Percentiles rank a stretch among this genome's conserved stretches.
These are phyloP conservation scores for Phytophthora hybrid DNA, from an alignment of 352 stramenopile species.

Conservation along the genomic window DNA sequence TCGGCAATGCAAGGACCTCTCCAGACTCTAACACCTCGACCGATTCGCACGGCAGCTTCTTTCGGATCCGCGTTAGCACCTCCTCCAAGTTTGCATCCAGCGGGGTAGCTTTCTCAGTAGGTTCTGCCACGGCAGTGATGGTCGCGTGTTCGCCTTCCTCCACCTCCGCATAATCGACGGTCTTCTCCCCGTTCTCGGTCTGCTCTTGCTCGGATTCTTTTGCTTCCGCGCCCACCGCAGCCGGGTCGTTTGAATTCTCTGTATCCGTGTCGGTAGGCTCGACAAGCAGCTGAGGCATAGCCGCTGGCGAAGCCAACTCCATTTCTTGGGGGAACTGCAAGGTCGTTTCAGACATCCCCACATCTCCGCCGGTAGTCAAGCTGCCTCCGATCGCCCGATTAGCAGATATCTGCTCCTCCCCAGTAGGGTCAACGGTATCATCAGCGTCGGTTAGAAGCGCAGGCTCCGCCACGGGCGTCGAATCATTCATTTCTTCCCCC, in stretches of 20 bases:
- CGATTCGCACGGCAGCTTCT: constrained; percentile 67
- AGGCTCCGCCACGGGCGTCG: constrained; percentile 1
- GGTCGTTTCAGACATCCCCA: constrained; percentile 35
- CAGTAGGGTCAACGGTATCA: background rate
- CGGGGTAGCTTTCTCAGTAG: constrained; percentile 37
- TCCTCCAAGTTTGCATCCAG: constrained; percentile 74
- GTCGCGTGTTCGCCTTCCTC: constrained; percentile 49
- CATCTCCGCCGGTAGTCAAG: constrained; percentile 25
- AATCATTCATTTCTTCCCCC: constrained; percentile 8
- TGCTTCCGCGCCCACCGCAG: constrained; percentile 15
- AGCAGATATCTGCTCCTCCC: background rate
- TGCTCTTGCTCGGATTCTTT: constrained; percentile 27
- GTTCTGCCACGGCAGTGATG: constrained; percentile 55
- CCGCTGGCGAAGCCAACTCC: constrained; percentile 46
- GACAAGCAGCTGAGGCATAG: constrained; percentile 28
- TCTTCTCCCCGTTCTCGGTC: constrained; percentile 25
- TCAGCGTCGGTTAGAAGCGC: constrained; percentile 28
- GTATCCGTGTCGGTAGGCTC: constrained; percentile 7
- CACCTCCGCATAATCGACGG: background rate
- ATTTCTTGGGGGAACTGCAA: constrained; percentile 35
- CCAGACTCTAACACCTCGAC: constrained; percentile 73
- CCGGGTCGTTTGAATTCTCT: constrained; percentile 10
- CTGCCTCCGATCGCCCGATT: constrained; percentile 7
- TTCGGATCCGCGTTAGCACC: constrained; percentile 66
- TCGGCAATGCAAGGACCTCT: constrained; percentile 78